Conservation (phyloP, 352 stramenopile species). For the Phytophthora boehmeriae region DNA sequence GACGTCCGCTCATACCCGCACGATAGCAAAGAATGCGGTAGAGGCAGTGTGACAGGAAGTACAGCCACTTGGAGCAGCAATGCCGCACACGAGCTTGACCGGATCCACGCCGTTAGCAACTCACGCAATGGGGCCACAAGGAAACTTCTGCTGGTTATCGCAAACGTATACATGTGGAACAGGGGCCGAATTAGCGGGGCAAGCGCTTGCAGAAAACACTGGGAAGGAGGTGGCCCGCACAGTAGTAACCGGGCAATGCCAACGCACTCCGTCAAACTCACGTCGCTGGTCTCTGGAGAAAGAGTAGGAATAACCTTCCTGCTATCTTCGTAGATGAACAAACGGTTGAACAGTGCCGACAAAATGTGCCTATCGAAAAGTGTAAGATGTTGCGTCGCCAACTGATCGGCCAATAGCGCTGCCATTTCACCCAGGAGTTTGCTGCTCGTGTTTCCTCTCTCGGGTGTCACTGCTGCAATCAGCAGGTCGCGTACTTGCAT, state of each 20-base stretch:
- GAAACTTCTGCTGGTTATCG: slow-evolving; percentile 66
- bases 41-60: slow-evolving; percentile 52
- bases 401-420: slow-evolving; percentile 63
- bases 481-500: slow-evolving; percentile 64
- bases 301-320: slow-evolving; percentile 3
- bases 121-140: slow-evolving; percentile 32
- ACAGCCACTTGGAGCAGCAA: slow-evolving; percentile 60
- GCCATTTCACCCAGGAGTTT: slow-evolving; percentile 79
- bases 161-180: slow-evolving; percentile 78
- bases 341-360: slow-evolving; percentile 52
- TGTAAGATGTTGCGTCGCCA: slow-evolving; percentile 45
- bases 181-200: slow-evolving; percentile 62
- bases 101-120: slow-evolving; percentile 46
- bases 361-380: slow-evolving; percentile 67
- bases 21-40: slow-evolving; percentile 31
- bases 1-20: slow-evolving; percentile 38
- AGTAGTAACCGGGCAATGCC: slow-evolving; percentile 61
- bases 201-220: slow-evolving; percentile 51
- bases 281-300: slow-evolving; percentile 36
- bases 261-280: slow-evolving; percentile 56
- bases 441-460: slow-evolving; percentile 54
- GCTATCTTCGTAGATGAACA: slow-evolving; percentile 67
- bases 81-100: slow-evolving; percentile 44
- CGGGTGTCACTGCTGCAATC: slow-evolving; percentile 38
- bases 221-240: slow-evolving; percentile 68